Evolutionary conservation across 1,284 basidiomycete species (phyloP), one percentile per base, ranked within the genome.

Genomic region (Ustilago bromivora): DNA sequence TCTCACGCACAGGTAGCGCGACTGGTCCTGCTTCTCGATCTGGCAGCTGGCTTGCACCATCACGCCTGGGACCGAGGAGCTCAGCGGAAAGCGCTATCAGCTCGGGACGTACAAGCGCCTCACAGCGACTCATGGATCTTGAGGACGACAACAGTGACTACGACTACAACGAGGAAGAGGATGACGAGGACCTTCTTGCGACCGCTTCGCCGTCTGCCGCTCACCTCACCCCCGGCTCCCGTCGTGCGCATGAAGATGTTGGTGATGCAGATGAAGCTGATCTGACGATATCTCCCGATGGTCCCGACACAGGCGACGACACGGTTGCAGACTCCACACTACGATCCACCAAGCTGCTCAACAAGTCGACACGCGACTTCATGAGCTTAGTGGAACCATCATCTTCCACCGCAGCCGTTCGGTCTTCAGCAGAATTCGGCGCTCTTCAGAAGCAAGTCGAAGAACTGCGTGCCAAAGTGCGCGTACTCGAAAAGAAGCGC

Each of bases 401-500:
- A 5, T 36, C 63, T 8, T 61, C 73, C 4, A 65, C 43, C n/a
- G 53, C 61, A 2, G 57, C 58, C 4, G 6, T 60, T 28, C 63
- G 74, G 2, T 64, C 65, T 17, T 71, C 71, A 2, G 68, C 76
- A 28, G 80, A 78, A 10, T 75, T 74, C 5, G 71, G 61, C 17
- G 76, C 75, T 34, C 51, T 83, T 9, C 77, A 76, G 34, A 71
- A 75, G 38, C 81, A 82, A 58, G 57, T 79, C 58, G 86, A 87
- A 86, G 94, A 96, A 85, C 88, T 95, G 56, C 91, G 92, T 46
- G 92, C 92, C 58, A 94, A 94, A 86, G 89, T 94, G 23, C 91
- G 94, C 36, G 91, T 96, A 4, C 88, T 97, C 28, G 96, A 99
- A 87, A 90, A 90, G 19, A 92, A 94, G 82, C 91, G 94, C 15